Percentiles rank a stretch among this genome's conserved stretches.
phyloP scores from a whole-genome alignment of 345 rosid genomes.

The Aurinia saxatilis region DNA sequence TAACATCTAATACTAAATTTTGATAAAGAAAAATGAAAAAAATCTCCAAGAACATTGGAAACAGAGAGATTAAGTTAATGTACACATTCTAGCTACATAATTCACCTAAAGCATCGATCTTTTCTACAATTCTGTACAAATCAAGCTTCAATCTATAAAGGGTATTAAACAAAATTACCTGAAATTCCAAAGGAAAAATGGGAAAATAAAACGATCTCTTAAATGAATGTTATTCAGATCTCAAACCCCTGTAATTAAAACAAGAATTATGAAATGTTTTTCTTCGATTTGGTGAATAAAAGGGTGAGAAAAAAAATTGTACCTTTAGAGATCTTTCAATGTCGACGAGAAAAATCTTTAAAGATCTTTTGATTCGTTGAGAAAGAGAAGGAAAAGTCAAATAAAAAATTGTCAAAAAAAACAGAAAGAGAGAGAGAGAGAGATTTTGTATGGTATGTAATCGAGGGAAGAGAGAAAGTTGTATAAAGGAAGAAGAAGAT shows the following conservation, averaged over 20 bases:
- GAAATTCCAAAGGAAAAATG: neutral
- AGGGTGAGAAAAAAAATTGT: neutral
- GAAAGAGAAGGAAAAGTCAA: neutral
- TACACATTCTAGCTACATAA: neutral
- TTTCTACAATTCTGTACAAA: neutral
- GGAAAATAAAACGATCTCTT: neutral
- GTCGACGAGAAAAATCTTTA: constrained; percentile 1
- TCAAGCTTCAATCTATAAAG: neutral
- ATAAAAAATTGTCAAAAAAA: too few relatives aligned
- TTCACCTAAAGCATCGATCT: neutral
- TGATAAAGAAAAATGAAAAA: neutral
- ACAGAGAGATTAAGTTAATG: neutral
- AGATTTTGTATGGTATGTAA: neutral
- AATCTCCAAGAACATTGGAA: neutral
- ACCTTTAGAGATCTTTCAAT: constrained; percentile 13
- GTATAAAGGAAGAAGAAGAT: neutral
- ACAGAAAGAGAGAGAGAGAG: too few relatives aligned
- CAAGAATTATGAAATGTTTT: too few relatives aligned
- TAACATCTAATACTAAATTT: neutral
- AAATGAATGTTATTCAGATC: constrained; percentile 29
- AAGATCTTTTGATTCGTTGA: neutral
- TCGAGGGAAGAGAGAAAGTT: neutral
- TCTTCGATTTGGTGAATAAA: neutral
- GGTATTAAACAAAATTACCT: neutral
- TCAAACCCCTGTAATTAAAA: neutral